Conservation (phyloP, 306 rosid genomes). For the Hippophae rhamnoides region DNA sequence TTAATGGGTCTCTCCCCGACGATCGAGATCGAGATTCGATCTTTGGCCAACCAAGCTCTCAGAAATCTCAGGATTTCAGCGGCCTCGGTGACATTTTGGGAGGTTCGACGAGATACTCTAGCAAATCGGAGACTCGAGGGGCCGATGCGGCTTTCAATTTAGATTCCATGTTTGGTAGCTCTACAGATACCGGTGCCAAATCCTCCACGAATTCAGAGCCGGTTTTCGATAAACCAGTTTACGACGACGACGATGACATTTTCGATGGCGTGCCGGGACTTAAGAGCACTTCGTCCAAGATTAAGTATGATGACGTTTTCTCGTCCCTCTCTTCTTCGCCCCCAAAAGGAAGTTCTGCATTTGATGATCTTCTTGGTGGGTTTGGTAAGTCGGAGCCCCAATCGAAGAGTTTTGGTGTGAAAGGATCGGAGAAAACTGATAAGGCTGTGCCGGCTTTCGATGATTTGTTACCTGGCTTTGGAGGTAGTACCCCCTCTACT, state of each 20-base stretch:
- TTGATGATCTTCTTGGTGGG: conserved; percentile 80
- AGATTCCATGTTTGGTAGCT: conserved; percentile 43
- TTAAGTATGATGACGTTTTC: conserved; percentile 52
- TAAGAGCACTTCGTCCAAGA: conserved; percentile 46
- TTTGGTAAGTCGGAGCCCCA: conserved; percentile 55
- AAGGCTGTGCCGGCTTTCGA: conserved; percentile 44
- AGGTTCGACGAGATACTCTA: conserved; percentile 24
- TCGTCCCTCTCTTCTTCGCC: conserved; percentile 37
- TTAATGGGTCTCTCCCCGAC: conserved; percentile 26
- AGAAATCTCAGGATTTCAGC: conserved; percentile 30
- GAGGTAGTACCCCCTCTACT: conserved; percentile 36
- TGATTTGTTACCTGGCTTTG: conserved; percentile 82
- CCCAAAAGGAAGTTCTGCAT: conserved; percentile 33
- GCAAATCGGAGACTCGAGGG: conserved; percentile 39
- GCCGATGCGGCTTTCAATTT: conserved; percentile 44
- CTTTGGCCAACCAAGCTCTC: conserved; percentile 31
- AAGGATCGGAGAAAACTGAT: conserved; percentile 37
- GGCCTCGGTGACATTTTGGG: conserved; percentile 46
- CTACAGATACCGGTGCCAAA: conserved; percentile 31
- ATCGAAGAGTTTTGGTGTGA: conserved; percentile 37
- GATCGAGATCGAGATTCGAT: conserved; percentile 48
- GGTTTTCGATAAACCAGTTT: conserved; percentile 60
- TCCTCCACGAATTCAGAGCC: conserved; percentile 34
- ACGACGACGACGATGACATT: conserved; percentile 81
- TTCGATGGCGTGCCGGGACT: conserved; percentile 80